Conservation (phyloP, 192 early-diverging fungal genomes). For the Funneliformis mosseae region DNA sequence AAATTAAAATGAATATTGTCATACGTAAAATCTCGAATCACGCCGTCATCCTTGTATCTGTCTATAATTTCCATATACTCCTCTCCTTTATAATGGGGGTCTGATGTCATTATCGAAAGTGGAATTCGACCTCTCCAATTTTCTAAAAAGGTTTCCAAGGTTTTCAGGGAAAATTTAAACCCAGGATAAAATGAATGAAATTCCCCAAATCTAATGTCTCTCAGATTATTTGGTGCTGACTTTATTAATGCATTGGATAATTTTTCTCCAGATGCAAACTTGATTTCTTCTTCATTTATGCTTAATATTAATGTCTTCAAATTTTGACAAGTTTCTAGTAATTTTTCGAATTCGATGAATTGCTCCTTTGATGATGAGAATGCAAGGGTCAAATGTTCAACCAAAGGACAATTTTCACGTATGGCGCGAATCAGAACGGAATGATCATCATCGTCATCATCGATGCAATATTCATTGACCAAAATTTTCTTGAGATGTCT, state of each 20-base stretch:
- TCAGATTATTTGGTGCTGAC: not conserved
- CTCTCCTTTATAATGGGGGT: not conserved
- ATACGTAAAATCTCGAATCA: not conserved
- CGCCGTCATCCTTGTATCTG: not conserved
- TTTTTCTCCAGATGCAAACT: no score
- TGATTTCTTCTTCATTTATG: no score
- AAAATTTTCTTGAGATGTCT: no score
- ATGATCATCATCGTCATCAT: no score
- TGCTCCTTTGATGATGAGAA: no score
- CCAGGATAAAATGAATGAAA: not conserved
- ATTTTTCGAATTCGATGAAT: no score
- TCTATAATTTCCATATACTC: not conserved
- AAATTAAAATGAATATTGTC: no score
- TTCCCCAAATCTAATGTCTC: not conserved
- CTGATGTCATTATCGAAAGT: not conserved
- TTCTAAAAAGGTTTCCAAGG: no score
- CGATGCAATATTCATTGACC: no score
- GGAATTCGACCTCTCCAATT: not conserved
- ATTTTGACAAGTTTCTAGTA: not conserved
- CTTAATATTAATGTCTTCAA: not conserved
- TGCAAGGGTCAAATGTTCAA: no score
- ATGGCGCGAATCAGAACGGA: no score
- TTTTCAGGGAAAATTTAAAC: not conserved
- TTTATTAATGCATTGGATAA: not conserved
- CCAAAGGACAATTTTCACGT: no score